A percentile compares a stretch with the other conserved stretches of the same genome.
Evolutionary conservation across 495 filamentous ascomycete genomes (phyloP).

Genomic region (Penicillium bovifimosum): DNA sequence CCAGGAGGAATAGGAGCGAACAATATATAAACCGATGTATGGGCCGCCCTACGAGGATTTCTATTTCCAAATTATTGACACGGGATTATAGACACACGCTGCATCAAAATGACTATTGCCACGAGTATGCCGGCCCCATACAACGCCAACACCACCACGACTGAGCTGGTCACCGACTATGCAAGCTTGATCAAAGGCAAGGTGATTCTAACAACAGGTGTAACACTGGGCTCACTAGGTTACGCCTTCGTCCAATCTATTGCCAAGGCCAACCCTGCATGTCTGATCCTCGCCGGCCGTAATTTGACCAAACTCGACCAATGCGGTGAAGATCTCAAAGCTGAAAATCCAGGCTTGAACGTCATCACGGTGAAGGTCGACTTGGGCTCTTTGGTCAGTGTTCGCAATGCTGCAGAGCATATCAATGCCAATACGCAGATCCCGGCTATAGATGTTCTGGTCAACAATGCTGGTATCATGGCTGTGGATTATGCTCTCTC

Average conservation of each 20-base stretch:
- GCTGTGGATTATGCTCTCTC: conserved; percentile 30
- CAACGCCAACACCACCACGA: neutral
- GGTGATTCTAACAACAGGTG: conserved; percentile 46
- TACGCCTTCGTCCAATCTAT: conserved; percentile 42
- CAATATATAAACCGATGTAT: too few species aligned
- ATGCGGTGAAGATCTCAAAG: conserved; percentile 31
- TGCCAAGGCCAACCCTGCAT: conserved; percentile 43
- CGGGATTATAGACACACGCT: too few species aligned
- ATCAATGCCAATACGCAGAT: conserved; percentile 42
- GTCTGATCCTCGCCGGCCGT: conserved; percentile 53
- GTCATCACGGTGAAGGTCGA: conserved; percentile 38
- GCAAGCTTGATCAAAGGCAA: conserved; percentile 27
- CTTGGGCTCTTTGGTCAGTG: conserved; percentile 35
- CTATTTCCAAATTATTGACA: too few species aligned
- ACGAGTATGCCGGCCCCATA: too few species aligned
- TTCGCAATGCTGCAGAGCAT: conserved; percentile 44
- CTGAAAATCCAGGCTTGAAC: conserved; percentile 21
- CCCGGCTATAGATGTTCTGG: conserved; percentile 56
- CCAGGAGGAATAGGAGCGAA: too few species aligned
- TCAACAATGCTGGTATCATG: too few species aligned
- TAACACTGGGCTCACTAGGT: conserved; percentile 43
- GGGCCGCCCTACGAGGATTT: too few species aligned
- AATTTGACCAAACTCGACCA: conserved; percentile 33
- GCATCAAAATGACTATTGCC: too few species aligned
- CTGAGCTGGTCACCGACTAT: conserved; percentile 3